Evolutionary conservation across 1,139 yeast genomes (phyloP).

Genomic region (Yamadazyma oceani): DNA sequence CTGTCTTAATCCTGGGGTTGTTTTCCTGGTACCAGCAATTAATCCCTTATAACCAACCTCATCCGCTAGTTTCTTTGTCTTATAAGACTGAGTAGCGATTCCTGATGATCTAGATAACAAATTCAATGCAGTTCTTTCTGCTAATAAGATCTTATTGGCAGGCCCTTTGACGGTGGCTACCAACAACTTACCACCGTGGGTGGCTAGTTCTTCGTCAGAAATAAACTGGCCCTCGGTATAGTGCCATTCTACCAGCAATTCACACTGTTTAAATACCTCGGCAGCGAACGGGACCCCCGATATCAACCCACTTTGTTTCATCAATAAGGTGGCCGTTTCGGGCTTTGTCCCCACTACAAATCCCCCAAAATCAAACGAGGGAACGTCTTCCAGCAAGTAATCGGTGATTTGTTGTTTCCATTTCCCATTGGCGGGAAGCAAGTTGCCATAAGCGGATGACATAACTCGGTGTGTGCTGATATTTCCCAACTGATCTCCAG

Average conservation of each 20-base stretch:
- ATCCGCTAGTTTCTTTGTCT: constrained; percentile 61
- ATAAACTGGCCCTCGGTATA: constrained; percentile 66
- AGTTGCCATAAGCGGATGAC: constrained; percentile 42
- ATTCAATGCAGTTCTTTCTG: constrained; percentile 87
- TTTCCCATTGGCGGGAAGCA: constrained; percentile 69
- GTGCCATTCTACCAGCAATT: constrained; percentile 69
- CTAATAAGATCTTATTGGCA: constrained; percentile 72
- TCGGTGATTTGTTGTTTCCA: constrained; percentile 79
- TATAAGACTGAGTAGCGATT: constrained; percentile 75
- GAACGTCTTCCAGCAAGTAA: constrained; percentile 85
- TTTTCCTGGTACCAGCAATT: constrained; percentile 96
- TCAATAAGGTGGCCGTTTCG: constrained; percentile 74
- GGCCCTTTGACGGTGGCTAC: constrained; percentile 83
- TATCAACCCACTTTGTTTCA: constrained; percentile 80
- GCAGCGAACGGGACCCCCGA: constrained; percentile 89
- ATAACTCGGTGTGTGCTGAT: neutral
- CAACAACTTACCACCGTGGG: constrained; percentile 55
- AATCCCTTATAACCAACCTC: constrained; percentile 75
- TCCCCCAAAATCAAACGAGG: constrained; percentile 93
- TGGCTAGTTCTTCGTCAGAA: constrained; percentile 38
- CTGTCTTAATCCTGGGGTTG: constrained; percentile 91
- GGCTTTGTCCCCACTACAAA: constrained; percentile 80
- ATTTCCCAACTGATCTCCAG: neutral
- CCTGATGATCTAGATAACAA: constrained; percentile 84
- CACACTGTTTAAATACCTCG: constrained; percentile 81